Conservation (phyloP, 73 alveolate genomes). For the Blepharisma stoltei region DNA sequence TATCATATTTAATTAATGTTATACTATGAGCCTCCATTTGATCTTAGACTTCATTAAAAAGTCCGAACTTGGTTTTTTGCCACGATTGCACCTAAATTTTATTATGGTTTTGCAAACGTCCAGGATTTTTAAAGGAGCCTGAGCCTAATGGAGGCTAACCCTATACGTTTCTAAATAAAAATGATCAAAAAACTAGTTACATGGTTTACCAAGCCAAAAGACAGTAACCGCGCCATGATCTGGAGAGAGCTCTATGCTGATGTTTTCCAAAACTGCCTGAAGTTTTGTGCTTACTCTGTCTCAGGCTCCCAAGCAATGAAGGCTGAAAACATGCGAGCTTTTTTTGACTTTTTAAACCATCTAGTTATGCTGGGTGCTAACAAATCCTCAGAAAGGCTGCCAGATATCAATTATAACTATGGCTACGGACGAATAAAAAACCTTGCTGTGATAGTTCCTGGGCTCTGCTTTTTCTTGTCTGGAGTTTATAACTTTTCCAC, state of each 20-base stretch:
- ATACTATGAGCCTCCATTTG: too few relatives aligned
- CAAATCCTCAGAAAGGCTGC: conserved; percentile 1
- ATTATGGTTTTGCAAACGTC: too few relatives aligned
- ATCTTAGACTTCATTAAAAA: too few relatives aligned
- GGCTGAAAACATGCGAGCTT: conserved; percentile 31
- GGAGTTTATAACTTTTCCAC: neutral
- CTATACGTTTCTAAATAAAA: too few relatives aligned
- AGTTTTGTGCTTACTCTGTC: neutral
- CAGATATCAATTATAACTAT: conserved; percentile 25
- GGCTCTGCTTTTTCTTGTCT: conserved; percentile 6
- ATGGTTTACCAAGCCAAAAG: neutral
- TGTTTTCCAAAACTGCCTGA: conserved; percentile 13
- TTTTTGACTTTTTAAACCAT: conserved; percentile 23
- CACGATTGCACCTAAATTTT: too few relatives aligned
- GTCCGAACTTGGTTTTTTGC: too few relatives aligned
- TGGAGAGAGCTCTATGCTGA: conserved; percentile 26
- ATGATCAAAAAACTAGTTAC: neutral
- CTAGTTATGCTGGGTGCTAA: conserved; percentile 19
- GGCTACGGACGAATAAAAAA: conserved; percentile 26
- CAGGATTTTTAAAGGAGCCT: too few relatives aligned
- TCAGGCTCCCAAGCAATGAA: conserved; percentile 20
- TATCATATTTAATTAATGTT: too few relatives aligned
- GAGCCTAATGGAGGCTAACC: too few relatives aligned
- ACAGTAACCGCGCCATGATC: neutral
- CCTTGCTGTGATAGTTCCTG: conserved; percentile 27